phyloP scores from a whole-genome alignment of 495 filamentous ascomycete species.

The Penicillium pancosmium region DNA sequence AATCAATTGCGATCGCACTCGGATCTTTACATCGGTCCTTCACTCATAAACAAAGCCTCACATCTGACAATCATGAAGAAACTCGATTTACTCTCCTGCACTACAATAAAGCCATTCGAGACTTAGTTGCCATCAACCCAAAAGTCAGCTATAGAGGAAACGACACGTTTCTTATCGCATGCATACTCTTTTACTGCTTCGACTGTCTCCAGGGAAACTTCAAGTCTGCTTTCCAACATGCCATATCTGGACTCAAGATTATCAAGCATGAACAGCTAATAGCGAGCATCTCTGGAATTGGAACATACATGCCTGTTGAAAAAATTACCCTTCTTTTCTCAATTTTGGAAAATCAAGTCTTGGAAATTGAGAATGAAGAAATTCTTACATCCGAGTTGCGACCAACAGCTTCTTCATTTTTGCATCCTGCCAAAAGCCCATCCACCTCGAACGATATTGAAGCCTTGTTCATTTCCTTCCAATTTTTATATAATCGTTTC shows the following conservation, averaged over 20 bases:
- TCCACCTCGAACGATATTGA: constrained; percentile 4
- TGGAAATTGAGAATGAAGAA: constrained; percentile 18
- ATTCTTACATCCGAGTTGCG: constrained; percentile 6
- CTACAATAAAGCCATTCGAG: constrained; percentile 57
- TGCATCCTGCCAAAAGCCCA: neutral
- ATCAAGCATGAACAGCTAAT: constrained; percentile 19
- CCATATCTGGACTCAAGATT: constrained; percentile 43
- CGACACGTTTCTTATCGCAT: constrained; percentile 54
- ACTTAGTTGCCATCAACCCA: constrained; percentile 14
- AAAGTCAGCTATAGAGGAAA: constrained; percentile 5
- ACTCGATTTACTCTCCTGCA: constrained; percentile 49
- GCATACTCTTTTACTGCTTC: constrained; percentile 58
- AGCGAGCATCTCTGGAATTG: neutral
- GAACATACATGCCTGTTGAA: constrained; percentile 16
- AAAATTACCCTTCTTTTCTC: constrained; percentile 15
- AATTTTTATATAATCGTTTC: constrained; percentile 16
- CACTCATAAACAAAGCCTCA: constrained; percentile 27
- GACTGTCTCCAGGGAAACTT: constrained; percentile 57
- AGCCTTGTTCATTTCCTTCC: constrained; percentile 6
- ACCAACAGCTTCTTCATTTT: constrained; percentile 3
- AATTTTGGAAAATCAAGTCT: constrained; percentile 21
- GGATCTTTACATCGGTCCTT: constrained; percentile 65
- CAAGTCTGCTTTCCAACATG: constrained; percentile 46
- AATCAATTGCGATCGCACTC: constrained; percentile 63
- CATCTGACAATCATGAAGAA: neutral